Evolutionary conservation across 208 protist genomes (phyloP).

Genomic region (Paratrypanosoma confusum): DNA sequence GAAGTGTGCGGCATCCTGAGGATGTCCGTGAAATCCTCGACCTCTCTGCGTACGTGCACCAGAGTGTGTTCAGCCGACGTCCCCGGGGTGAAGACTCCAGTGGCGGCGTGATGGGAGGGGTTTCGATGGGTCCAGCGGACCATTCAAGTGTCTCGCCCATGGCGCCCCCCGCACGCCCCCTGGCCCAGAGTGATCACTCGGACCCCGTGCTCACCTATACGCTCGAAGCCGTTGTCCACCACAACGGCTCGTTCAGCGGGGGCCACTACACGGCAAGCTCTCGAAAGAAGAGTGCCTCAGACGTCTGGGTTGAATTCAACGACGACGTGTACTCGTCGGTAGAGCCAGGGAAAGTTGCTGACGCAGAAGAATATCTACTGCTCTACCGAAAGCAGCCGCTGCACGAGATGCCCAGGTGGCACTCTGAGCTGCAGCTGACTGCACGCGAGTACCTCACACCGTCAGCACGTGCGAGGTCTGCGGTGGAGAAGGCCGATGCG

Average conservation of each 20-base stretch:
- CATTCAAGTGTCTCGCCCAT: too few species aligned
- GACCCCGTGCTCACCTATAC: slow-evolving; percentile 57
- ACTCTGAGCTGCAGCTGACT: slow-evolving; percentile 35
- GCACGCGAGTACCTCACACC: slow-evolving; percentile 35
- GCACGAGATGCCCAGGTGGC: slow-evolving; percentile 11
- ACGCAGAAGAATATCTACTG: slow-evolving; percentile 79
- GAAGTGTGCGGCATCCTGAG: slow-evolving; percentile 3
- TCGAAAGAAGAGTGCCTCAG: slow-evolving; percentile 33
- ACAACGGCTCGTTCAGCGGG: slow-evolving; percentile 67
- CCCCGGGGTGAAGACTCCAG: slow-evolving; percentile 10
- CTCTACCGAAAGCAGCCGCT: slow-evolving; percentile 76
- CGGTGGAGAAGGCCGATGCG: too few species aligned
- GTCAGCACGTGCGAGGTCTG: slow-evolving; percentile 1
- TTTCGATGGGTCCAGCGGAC: too few species aligned
- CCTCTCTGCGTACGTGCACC: slow-evolving; percentile 48
- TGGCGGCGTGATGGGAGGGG: too few species aligned
- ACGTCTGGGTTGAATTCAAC: slow-evolving; percentile 67
- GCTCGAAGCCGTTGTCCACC: slow-evolving; percentile 68
- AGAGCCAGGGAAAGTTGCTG: slow-evolving; percentile 25
- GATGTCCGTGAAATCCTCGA: slow-evolving; percentile 34
- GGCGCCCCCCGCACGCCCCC: too few species aligned
- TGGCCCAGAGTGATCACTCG: neutral
- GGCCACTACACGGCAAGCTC: slow-evolving; percentile 83
- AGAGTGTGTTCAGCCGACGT: slow-evolving; percentile 10
- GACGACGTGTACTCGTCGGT: slow-evolving; percentile 45